Percentiles rank a stretch among this genome's conserved stretches.
phyloP scores from a whole-genome alignment of 805 yeast genomes.

The Saccharomyces cerevisiae region DNA sequence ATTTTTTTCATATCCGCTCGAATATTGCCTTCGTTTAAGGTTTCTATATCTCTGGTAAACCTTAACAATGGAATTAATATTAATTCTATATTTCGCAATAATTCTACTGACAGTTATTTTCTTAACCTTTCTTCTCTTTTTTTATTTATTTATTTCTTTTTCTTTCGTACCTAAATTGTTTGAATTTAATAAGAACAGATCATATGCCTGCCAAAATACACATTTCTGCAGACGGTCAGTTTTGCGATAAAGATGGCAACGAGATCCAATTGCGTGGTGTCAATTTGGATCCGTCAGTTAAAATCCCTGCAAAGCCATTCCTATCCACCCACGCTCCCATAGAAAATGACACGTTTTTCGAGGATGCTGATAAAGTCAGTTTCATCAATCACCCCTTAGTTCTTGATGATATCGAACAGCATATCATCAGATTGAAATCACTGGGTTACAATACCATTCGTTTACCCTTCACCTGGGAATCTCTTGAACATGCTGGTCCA shows the following conservation, averaged over 20 bases:
- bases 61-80: background rate
- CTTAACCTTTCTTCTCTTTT: background rate
- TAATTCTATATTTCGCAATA: background rate
- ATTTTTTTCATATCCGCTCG: background rate
- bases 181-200: background rate
- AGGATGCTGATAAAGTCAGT: conserved; percentile 66
- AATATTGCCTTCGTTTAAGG: background rate
- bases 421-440: conserved; percentile 59
- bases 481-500: conserved; percentile 83
- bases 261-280: conserved; percentile 67
- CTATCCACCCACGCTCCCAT: conserved; percentile 33
- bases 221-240: conserved; percentile 45
- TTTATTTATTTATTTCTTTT: background rate
- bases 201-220: conserved; percentile 22
- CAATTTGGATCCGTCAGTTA: conserved; percentile 68
- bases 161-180: background rate
- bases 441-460: conserved; percentile 80
- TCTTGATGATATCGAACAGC: conserved; percentile 59
- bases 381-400: conserved; percentile 81
- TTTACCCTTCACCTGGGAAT: conserved; percentile 83
- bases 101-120: background rate
- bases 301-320: conserved; percentile 57
- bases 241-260: conserved; percentile 50
- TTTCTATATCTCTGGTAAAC: background rate
- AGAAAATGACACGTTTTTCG: conserved; percentile 39